phyloP scores from a whole-genome alignment of 768 basidiomycete genomes.

The Coprinopsis sp. region DNA sequence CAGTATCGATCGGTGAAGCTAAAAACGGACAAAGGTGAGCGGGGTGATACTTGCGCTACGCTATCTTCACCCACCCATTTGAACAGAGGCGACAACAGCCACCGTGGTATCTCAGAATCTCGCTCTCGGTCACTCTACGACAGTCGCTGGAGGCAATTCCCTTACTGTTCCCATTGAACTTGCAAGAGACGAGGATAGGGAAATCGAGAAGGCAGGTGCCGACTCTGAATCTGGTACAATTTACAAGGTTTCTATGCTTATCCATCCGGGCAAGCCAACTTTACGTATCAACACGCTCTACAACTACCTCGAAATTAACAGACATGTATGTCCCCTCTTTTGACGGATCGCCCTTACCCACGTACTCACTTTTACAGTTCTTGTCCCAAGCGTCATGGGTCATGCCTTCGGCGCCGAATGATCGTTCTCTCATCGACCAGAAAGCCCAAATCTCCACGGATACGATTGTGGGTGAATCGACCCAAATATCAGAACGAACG shows the following conservation, averaged over 20 bases:
- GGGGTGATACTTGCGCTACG: background rate
- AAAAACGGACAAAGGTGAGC: slow-evolving; percentile 53
- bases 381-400: slow-evolving; percentile 47
- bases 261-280: slow-evolving; percentile 57
- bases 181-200: slow-evolving; percentile 12
- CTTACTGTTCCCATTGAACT: background rate
- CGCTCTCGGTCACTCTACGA: slow-evolving; percentile 59
- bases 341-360: background rate
- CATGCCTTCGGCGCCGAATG: slow-evolving; percentile 56
- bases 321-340: slow-evolving; percentile 48
- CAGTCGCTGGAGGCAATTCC: slow-evolving; percentile 16
- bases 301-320: slow-evolving; percentile 75
- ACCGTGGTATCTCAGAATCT: slow-evolving; percentile 39
- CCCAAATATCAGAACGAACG: slow-evolving; percentile 74
- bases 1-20: slow-evolving; percentile 66
- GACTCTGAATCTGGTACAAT: slow-evolving; percentile 26
- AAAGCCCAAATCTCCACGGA: slow-evolving; percentile 82
- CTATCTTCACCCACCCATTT: slow-evolving; percentile 3
- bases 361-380: slow-evolving; percentile 34
- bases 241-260: slow-evolving; percentile 60
- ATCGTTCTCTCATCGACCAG: slow-evolving; percentile 66
- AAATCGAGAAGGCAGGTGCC: background rate
- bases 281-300: slow-evolving; percentile 74
- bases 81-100: slow-evolving; percentile 42
- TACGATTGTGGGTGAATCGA: slow-evolving; percentile 77